These are phyloP conservation scores for Russula lepida DNA, from an alignment of 768 basidiomycete species.

Conservation along the genomic window DNA sequence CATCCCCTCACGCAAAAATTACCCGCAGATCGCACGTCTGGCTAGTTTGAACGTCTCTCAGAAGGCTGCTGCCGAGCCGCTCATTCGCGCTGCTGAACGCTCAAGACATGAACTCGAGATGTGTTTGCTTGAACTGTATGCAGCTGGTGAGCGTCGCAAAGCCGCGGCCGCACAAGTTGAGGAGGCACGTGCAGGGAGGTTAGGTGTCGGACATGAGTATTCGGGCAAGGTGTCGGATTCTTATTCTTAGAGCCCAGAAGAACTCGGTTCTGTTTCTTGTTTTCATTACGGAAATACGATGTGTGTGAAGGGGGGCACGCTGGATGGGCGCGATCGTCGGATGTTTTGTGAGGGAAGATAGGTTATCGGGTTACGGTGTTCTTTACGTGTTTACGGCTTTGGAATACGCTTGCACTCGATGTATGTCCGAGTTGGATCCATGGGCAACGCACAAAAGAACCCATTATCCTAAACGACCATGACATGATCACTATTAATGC, in stretches of 20 bases:
- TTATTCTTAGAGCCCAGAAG: constrained; percentile 3
- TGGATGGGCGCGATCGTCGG: not conserved
- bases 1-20: not conserved
- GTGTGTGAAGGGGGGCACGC: not conserved
- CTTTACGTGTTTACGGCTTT: constrained; percentile 25
- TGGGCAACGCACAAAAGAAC: constrained; percentile 58
- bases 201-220: constrained; percentile 32
- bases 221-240: constrained; percentile 2
- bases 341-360: not conserved
- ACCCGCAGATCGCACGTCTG: constrained; percentile 8
- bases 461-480: constrained; percentile 27
- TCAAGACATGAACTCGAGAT: constrained; percentile 56
- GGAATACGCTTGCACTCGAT: constrained; percentile 65
- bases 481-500: not conserved
- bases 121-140: constrained; percentile 49
- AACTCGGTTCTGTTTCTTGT: not conserved
- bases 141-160: constrained; percentile 49
- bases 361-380: not conserved
- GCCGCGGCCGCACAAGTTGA: constrained; percentile 52
- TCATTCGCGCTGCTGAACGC: constrained; percentile 21
- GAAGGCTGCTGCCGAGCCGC: constrained; percentile 7
- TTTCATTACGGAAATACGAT: not conserved
- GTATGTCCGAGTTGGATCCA: constrained; percentile 54
- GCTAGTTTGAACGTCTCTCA: constrained; percentile 15
- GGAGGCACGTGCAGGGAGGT: constrained; percentile 49